phyloP scores from a whole-genome alignment of 1,284 basidiomycete species.

The Cerioporus squamosus region DNA sequence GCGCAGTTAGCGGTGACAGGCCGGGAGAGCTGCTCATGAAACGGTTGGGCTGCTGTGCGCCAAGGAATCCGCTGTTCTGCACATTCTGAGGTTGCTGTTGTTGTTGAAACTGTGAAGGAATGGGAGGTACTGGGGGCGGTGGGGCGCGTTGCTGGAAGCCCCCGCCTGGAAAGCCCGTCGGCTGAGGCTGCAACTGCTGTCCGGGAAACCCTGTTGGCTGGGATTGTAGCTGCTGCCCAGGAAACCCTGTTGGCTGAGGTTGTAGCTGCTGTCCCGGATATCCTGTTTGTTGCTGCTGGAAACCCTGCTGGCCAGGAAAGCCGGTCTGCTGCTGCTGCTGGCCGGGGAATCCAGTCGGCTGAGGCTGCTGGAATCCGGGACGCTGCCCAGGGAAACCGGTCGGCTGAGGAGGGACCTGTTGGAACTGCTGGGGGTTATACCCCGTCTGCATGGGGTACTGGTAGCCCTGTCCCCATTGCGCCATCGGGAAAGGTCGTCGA shows the following conservation, averaged over 20 bases:
- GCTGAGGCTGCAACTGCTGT: constrained; percentile 38
- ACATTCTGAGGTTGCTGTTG: constrained; percentile 39
- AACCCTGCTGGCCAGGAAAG: constrained; percentile 32
- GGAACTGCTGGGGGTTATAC: constrained; percentile 49
- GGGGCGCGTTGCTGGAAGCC: constrained; percentile 56
- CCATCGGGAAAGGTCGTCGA: constrained; percentile 38
- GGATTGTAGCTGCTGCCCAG: constrained; percentile 39
- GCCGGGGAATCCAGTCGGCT: constrained; percentile 40
- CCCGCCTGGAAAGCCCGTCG: constrained; percentile 39
- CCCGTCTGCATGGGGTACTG: constrained; percentile 67
- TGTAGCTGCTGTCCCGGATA: constrained; percentile 44
- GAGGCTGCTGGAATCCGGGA: constrained; percentile 43
- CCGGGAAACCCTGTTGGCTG: constrained; percentile 38
- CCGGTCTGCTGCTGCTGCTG: constrained; percentile 43
- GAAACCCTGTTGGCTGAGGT: constrained; percentile 35
- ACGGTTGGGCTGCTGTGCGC: constrained; percentile 46
- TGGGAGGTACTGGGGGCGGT: constrained; percentile 61
- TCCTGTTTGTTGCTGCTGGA: constrained; percentile 50
- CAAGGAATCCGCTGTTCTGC: constrained; percentile 45
- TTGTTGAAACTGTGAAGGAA: constrained; percentile 63
- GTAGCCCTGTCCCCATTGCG: constrained; percentile 68
- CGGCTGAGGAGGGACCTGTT: constrained; percentile 46
- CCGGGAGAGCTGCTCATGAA: constrained; percentile 57
- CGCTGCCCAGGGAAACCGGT: constrained; percentile 41
- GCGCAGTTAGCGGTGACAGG: constrained; percentile 48